Percentiles rank a stretch among this genome's conserved stretches.
phyloP scores from a whole-genome alignment of 208 protist genomes.

The Trichomonas gallinae region DNA sequence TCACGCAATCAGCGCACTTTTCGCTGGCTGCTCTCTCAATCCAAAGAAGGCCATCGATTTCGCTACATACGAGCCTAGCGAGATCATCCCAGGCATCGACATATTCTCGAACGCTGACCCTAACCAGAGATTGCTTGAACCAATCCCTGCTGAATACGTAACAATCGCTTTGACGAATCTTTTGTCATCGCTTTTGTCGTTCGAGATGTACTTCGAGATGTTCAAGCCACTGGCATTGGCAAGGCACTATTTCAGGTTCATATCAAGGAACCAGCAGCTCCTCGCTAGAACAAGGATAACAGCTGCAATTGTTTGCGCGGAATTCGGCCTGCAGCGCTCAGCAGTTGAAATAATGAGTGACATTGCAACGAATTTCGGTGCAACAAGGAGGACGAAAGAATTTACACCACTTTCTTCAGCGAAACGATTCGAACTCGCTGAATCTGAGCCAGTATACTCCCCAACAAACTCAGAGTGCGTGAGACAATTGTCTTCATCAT shows the following conservation, averaged over 20 bases:
- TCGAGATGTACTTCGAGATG: slow-evolving; percentile 17
- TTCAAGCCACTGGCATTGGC: not conserved
- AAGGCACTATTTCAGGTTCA: not conserved
- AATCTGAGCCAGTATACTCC: not conserved
- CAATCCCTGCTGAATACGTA: not conserved
- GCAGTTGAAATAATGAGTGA: not conserved
- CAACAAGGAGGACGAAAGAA: not conserved
- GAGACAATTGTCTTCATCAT: not conserved
- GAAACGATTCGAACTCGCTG: not conserved
- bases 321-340: not conserved
- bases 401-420: not conserved
- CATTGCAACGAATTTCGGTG: not conserved
- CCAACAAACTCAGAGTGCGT: not conserved
- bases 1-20: not conserved
- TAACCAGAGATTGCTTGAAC: not conserved
- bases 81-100: not conserved
- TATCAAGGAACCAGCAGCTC: not conserved
- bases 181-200: not conserved
- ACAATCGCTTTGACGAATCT: not conserved
- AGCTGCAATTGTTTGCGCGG: not conserved
- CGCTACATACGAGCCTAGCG: not conserved
- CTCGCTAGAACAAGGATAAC: not conserved
- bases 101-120: not conserved
- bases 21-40: not conserved
- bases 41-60: not conserved